Base-by-base conservation (phyloP, 2,329 filamentous ascomycete species). In the Helicocarpus griseus region DNA sequence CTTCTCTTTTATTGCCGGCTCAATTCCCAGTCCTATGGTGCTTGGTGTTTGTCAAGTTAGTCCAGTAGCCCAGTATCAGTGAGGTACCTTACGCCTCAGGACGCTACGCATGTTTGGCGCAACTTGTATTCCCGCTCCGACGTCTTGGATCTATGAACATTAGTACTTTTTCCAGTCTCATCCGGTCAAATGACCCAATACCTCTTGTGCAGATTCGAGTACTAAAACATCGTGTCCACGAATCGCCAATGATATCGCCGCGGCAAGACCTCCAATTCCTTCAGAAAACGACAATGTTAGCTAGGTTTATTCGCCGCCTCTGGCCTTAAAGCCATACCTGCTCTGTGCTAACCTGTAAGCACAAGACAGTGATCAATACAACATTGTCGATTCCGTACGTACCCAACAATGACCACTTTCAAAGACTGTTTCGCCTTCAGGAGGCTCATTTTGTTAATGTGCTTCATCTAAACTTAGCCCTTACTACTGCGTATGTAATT, bases 61-160 rank as follows among this genome's bases (percentile, higher is more conserved):
- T 29, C 35, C 13, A 6, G 13, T n/a, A n/a, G n/a, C n/a, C n/a
- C 8, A 39, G 9, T 4, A 5, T 40, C 26, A 61, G 57, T 51
- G 2, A 54, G 56, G 33, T 17, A 21, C 39, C 47, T 40, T 29
- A 40, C 47, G 35, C 6, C 5, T 29, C 19, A 49, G 36, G n/a
- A 40, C 5, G 5, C 13, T 29, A 6, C 47, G 13, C 47, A 49
- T 49, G 44, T 60, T 61, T 7, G 58, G 60, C 4, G 56, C 58
- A 36, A 62, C 55, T 43, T 62, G 59, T 9, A 61, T 57, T n/a
- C 57, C 59, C 9, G 57, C 58, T 9, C 60, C 59, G n/a, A 49
- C 14, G 9, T 49, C 47, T 22, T 26, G 47, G 11, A 49, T 38
- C 47, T 49, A 28, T 6, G 14, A 7, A 19, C 3, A 4, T 41